Evolutionary conservation across 306 rosid species (phyloP).

Genomic region (Aeschynomene evenia): DNA sequence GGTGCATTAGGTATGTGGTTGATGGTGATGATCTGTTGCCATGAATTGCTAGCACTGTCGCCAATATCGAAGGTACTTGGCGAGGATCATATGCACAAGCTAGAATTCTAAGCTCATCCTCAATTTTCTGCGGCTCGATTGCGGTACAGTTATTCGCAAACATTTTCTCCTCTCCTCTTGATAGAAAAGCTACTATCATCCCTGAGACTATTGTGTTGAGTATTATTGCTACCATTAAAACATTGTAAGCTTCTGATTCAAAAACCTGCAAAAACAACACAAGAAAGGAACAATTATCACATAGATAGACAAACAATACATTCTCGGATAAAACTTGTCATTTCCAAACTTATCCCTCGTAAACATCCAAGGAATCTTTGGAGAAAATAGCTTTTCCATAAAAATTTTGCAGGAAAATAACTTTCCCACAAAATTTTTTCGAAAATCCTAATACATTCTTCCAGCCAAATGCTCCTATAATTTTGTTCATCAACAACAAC

Average conservation of each 20-base stretch:
- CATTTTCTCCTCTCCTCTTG: conserved; percentile 57
- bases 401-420: too few species aligned
- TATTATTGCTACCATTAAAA: conserved; percentile 59
- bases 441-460: too few species aligned
- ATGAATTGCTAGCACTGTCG: conserved; percentile 52
- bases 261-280: conserved; percentile 44
- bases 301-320: too few species aligned
- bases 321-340: too few species aligned
- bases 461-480: too few species aligned
- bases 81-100: conserved; percentile 86
- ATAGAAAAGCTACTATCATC: conserved; percentile 60
- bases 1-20: conserved; percentile 57
- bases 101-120: conserved; percentile 56
- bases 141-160: conserved; percentile 56
- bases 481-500: too few species aligned
- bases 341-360: too few species aligned
- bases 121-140: conserved; percentile 45
- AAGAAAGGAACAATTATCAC: not conserved
- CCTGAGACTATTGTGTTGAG: conserved; percentile 83
- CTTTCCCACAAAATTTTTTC: too few species aligned
- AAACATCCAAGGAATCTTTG: too few species aligned
- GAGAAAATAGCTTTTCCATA: too few species aligned
- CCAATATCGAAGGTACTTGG: conserved; percentile 55
- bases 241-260: conserved; percentile 55
- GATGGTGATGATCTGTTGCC: conserved; percentile 52